phyloP scores from a whole-genome alignment of 2,329 filamentous ascomycete genomes.

The Pseudohalonectria lignicola region DNA sequence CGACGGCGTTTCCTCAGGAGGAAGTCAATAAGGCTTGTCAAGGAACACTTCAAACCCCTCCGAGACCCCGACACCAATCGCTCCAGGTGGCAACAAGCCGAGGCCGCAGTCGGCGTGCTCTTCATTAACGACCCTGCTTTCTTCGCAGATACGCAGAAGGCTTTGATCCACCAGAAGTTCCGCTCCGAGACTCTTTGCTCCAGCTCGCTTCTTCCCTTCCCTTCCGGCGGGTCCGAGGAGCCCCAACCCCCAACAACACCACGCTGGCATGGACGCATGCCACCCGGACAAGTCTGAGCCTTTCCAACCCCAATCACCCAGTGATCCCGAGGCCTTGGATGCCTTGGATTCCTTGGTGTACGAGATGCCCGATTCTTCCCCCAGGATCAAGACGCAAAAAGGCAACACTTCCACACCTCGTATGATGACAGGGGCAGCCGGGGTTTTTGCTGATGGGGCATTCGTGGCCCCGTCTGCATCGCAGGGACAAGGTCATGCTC shows the following conservation, averaged over 20 bases:
- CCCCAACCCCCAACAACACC: too few species aligned
- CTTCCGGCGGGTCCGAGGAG: too few species aligned
- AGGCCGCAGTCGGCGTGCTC: not conserved
- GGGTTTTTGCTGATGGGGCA: too few species aligned
- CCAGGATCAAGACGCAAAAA: too few species aligned
- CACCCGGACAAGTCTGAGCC: not conserved
- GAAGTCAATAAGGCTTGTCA: not conserved
- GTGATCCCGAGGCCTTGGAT: too few species aligned
- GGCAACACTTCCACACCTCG: too few species aligned
- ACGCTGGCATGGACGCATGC: not conserved
- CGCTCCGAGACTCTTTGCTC: not conserved
- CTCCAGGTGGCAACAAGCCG: not conserved
- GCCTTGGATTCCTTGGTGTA: too few species aligned
- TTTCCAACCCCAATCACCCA: not conserved
- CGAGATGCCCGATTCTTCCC: too few species aligned
- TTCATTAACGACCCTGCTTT: not conserved
- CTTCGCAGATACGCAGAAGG: not conserved
- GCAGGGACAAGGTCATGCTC: too few species aligned
- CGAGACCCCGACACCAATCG: too few species aligned
- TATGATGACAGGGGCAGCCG: too few species aligned
- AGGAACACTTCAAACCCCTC: not conserved
- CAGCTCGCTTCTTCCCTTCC: not conserved
- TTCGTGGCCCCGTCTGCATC: too few species aligned
- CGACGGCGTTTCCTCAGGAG: not conserved
- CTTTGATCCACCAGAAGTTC: not conserved